Evolutionary conservation across 2,329 filamentous ascomycete genomes (phyloP).

Genomic region (Sarocladium brachiariae): DNA sequence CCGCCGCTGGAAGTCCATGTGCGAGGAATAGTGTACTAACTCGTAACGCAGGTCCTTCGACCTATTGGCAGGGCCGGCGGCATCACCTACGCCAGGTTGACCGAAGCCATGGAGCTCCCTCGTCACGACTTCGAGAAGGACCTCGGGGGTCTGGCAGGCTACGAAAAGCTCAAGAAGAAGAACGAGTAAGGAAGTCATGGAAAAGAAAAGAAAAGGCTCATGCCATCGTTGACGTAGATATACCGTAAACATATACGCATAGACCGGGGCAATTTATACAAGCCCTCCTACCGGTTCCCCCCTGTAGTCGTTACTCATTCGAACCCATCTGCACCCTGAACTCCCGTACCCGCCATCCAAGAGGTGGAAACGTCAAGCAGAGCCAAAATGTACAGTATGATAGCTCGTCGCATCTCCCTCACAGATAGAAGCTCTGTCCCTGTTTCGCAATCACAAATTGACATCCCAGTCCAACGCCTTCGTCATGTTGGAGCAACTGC

Average conservation of each 20-base stretch:
- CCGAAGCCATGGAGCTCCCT: constrained; percentile 64
- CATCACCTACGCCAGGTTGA: constrained; percentile 71
- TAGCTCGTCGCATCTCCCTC: too few relatives aligned
- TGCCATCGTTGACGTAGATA: background rate
- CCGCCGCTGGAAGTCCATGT: too few relatives aligned
- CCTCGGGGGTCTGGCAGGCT: constrained; percentile 44
- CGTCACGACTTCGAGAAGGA: constrained; percentile 52
- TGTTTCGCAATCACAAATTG: constrained; percentile 66
- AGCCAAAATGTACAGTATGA: too few relatives aligned
- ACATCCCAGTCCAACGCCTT: constrained; percentile 62
- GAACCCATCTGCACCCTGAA: background rate
- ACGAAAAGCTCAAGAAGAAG: constrained; percentile 47
- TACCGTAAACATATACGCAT: constrained; percentile 9
- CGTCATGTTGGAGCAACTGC: constrained; percentile 62
- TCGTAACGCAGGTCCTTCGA: constrained; percentile 49
- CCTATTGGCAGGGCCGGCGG: constrained; percentile 77
- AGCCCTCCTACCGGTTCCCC: background rate
- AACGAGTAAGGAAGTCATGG: constrained; percentile 14
- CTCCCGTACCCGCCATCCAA: background rate
- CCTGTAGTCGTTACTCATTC: background rate
- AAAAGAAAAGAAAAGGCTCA: background rate
- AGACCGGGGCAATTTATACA: constrained; percentile 10
- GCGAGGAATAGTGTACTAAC: background rate
- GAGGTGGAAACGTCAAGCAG: too few relatives aligned
- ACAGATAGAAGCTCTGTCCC: constrained; percentile 54